Evolutionary conservation across 2,329 filamentous ascomycete species (phyloP).

Genomic region (Pezicula carpinea): DNA sequence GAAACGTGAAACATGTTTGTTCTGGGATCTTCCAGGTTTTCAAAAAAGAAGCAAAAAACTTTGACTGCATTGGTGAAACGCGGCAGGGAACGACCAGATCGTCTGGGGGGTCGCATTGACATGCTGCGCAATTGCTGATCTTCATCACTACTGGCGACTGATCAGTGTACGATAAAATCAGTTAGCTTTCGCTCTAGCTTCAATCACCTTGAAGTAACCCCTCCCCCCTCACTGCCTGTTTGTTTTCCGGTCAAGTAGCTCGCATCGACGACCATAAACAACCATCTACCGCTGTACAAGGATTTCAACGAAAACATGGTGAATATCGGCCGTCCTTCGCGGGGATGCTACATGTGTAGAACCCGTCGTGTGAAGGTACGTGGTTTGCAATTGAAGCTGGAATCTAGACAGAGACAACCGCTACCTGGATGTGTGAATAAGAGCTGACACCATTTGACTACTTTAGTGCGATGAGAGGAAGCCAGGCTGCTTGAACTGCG

Average conservation of each 20-base stretch:
- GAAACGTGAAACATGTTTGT: neutral
- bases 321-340: slow-evolving; percentile 57
- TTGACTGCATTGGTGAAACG: neutral
- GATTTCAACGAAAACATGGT: slow-evolving; percentile 42
- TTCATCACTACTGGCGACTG: neutral
- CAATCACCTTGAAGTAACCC: neutral
- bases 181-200: neutral
- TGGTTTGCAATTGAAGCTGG: neutral
- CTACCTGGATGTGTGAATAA: neutral
- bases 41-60: neutral
- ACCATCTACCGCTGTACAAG: neutral
- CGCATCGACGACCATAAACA: neutral
- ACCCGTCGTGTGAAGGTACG: slow-evolving; percentile 65
- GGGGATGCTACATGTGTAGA: slow-evolving; percentile 67
- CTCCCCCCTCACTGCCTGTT: neutral
- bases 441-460: slow-evolving; percentile 12
- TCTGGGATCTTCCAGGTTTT: neutral
- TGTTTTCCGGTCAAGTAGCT: neutral
- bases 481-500: slow-evolving; percentile 57
- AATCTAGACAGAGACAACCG: too few species aligned
- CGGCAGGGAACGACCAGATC: neutral
- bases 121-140: neutral
- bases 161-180: neutral
- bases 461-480: slow-evolving; percentile 58
- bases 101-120: slow-evolving; percentile 2